Evolutionary conservation across 2,329 filamentous ascomycete species (phyloP).

Genomic region (Epicoccum sorghinum): DNA sequence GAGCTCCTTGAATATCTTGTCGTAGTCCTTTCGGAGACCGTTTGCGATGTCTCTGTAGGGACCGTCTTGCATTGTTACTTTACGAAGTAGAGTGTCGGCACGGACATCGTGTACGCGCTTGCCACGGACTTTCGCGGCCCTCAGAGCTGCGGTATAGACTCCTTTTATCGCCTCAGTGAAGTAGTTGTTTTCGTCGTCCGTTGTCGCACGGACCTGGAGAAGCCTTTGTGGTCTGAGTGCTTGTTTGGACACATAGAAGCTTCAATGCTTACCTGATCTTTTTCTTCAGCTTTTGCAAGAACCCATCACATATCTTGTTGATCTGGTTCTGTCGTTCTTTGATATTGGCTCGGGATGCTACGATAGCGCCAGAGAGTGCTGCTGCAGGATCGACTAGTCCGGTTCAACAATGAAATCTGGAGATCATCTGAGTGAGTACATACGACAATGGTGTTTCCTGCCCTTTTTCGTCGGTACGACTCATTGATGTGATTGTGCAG

Average conservation of each 20-base stretch:
- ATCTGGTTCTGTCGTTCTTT: constrained; percentile 7
- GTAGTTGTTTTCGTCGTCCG: constrained; percentile 10
- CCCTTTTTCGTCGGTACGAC: constrained; percentile 14
- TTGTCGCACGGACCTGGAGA: constrained; percentile 1
- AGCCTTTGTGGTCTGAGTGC: not conserved
- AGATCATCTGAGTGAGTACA: constrained; percentile 27
- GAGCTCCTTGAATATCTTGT: not conserved
- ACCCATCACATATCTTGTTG: constrained; percentile 1
- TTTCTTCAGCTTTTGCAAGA: not conserved
- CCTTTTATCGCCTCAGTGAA: constrained; percentile 18
- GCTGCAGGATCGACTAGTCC: constrained; percentile 9
- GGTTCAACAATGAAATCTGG: not conserved
- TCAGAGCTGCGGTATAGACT: constrained; percentile 17
- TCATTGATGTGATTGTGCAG: constrained; percentile 22
- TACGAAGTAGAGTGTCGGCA: not conserved
- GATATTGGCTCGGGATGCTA: constrained; percentile 6
- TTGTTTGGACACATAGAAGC: not conserved
- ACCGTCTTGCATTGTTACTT: not conserved
- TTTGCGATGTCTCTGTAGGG: not conserved
- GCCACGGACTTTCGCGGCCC: constrained; percentile 2
- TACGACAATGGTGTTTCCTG: constrained; percentile 29
- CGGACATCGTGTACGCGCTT: not conserved
- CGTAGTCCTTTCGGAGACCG: not conserved
- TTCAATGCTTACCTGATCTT: constrained; percentile 2
- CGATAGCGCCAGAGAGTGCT: constrained; percentile 5